A percentile compares a stretch with the other conserved stretches of the same genome.
phyloP scores from a whole-genome alignment of 192 early-diverging fungal genomes.

The Backusella sp. region DNA sequence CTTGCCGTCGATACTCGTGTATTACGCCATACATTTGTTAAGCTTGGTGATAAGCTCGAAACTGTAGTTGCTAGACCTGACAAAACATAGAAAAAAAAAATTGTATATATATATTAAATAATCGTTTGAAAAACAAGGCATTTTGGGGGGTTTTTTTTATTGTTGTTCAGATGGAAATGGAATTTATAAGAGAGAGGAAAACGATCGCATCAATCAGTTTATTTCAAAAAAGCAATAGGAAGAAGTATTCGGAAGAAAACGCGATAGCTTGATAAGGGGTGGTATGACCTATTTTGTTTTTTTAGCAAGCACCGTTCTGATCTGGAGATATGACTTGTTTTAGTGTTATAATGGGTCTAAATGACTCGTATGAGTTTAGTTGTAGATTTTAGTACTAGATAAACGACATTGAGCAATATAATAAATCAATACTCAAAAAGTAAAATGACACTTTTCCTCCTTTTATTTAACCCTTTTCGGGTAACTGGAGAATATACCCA shows the following conservation, averaged over 20 bases:
- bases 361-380: too few species aligned
- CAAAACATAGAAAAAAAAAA: constrained; percentile 34
- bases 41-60: constrained; percentile 63
- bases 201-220: not conserved
- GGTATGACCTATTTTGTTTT: not conserved
- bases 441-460: too few species aligned
- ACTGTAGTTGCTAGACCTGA: constrained; percentile 53
- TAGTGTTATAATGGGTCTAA: too few species aligned
- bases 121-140: not conserved
- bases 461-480: too few species aligned
- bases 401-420: too few species aligned
- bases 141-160: not conserved
- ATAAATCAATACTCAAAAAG: too few species aligned
- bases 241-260: not conserved
- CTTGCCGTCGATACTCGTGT: constrained; percentile 71
- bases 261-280: not conserved
- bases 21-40: constrained; percentile 69
- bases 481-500: too few species aligned
- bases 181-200: not conserved
- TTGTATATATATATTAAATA: not conserved
- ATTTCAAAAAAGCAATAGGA: not conserved
- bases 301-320: not conserved
- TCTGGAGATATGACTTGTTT: not conserved
- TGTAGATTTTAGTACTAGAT: too few species aligned
- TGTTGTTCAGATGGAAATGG: not conserved